Conservation (phyloP, 163 green algal genomes). For the Trebouxia gelatinosa region DNA sequence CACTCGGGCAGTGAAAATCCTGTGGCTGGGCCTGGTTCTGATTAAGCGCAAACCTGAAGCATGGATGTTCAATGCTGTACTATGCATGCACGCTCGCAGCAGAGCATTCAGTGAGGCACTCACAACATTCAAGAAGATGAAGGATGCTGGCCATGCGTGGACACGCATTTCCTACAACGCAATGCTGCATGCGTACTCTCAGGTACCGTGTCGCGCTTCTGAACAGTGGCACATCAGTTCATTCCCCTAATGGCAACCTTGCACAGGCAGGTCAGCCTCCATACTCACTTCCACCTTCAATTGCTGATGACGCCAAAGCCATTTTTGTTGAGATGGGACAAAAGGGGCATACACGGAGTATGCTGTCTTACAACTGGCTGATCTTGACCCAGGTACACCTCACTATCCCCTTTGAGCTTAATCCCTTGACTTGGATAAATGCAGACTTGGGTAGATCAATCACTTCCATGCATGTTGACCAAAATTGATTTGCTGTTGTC, state of each 20-base stretch:
- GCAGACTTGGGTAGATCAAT: too few species aligned
- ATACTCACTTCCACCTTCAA: not conserved
- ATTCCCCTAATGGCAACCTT: too few species aligned
- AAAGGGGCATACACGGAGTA: not conserved
- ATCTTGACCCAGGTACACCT: not conserved
- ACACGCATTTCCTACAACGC: not conserved
- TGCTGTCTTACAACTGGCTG: not conserved
- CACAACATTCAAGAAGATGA: not conserved
- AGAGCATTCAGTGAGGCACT: constrained; percentile 8
- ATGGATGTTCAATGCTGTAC: constrained; percentile 8
- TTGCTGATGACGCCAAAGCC: not conserved
- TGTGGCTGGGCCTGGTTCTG: too few species aligned
- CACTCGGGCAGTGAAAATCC: too few species aligned
- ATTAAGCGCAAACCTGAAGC: too few species aligned
- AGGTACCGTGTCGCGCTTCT: too few species aligned
- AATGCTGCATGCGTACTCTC: constrained; percentile 14
- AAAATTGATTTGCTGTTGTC: too few species aligned
- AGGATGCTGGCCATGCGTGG: too few species aligned
- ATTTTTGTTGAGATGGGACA: constrained; percentile 9
- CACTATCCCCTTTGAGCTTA: too few species aligned
- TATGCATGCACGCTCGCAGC: constrained; percentile 7
- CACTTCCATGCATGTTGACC: too few species aligned
- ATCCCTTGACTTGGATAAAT: too few species aligned
- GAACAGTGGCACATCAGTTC: too few species aligned
- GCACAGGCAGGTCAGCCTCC: not conserved